Base-by-base conservation (phyloP, 352 stramenopile species). In the Phytophthora pisi region DNA sequence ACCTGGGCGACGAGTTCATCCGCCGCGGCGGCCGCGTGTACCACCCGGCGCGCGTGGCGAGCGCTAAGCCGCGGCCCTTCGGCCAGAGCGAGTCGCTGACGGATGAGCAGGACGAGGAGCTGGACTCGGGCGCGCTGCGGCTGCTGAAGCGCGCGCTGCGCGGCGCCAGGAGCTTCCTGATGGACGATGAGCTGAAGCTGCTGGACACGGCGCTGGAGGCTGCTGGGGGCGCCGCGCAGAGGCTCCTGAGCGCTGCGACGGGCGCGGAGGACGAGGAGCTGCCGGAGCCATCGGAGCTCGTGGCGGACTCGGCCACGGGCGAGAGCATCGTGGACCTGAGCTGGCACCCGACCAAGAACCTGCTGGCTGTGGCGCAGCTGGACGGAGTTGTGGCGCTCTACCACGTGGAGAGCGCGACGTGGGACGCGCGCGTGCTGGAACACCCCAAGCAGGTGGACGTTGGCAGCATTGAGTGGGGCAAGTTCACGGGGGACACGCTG, bases 371-470 rank as follows among this genome's bases (percentile, higher is more conserved):
- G 34, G 86, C 81, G 6, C 86, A 92, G 64, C 64, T 76, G 36
- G 84, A 93, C 34, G 81, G 82, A 52, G 72, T 90, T 24, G 84
- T 94, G 36, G 51, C 84, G 64, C 70, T 92, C 40, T 94, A 92
- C 38, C 66, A 93, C 53, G 72, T 88, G 3, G 68, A 70, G 5
- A 83, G 53, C 1, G 70, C 82, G n/a, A 54, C 63, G 8, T 94
- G 86, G 86, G 82, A 93, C 40, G 43, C 63, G 13, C 76, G 81
- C 18, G 79, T 90, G 57, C 66, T 94, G 51, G 81, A 89, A 46
- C 86, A 94, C 42, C 64, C 73, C 15, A 62, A 66, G 30, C 86
- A 94, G 62, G 59, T 70, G 51, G 73, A 84, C 31, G 80, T 93
- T 53, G 79, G 75, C 51, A 79, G 72, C 52, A 57, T 93, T 43